These are phyloP conservation scores for Coniella lustricola DNA, from an alignment of 2,329 filamentous ascomycete species.

Conservation along the genomic window DNA sequence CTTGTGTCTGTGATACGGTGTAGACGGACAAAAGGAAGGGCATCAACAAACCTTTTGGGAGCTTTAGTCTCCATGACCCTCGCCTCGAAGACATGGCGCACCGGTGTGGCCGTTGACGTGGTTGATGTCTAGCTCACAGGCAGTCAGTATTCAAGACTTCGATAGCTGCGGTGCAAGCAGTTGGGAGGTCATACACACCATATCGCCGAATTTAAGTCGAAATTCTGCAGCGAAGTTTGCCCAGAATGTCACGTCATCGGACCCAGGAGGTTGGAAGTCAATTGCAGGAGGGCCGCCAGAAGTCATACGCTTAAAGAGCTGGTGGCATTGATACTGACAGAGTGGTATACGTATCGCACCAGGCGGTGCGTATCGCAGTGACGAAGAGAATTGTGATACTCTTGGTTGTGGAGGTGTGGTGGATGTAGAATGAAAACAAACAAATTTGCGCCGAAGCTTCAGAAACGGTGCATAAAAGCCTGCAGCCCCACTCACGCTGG, in stretches of 20 bases:
- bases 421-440: neutral
- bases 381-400: neutral
- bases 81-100: slow-evolving; percentile 68
- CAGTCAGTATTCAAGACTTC: slow-evolving; percentile 9
- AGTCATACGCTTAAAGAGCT: slow-evolving; percentile 14
- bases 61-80: slow-evolving; percentile 79
- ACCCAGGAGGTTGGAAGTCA: slow-evolving; percentile 15
- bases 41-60: slow-evolving; percentile 72
- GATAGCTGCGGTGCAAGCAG: neutral
- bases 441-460: neutral
- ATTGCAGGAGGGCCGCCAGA: slow-evolving; percentile 15
- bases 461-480: slow-evolving; percentile 1
- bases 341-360: slow-evolving; percentile 1
- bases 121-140: slow-evolving; percentile 53
- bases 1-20: slow-evolving; percentile 13
- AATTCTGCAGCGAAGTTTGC: slow-evolving; percentile 22
- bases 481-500: neutral
- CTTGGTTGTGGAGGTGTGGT: neutral
- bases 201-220: slow-evolving; percentile 20
- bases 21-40: slow-evolving; percentile 12
- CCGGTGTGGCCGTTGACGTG: slow-evolving; percentile 63
- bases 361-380: neutral
- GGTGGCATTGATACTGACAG: slow-evolving; percentile 3
- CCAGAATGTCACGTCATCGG: slow-evolving; percentile 20
- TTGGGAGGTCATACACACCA: slow-evolving; percentile 19